Conservation (phyloP, 257 asterid genomes). For the Solanum pennellii region DNA sequence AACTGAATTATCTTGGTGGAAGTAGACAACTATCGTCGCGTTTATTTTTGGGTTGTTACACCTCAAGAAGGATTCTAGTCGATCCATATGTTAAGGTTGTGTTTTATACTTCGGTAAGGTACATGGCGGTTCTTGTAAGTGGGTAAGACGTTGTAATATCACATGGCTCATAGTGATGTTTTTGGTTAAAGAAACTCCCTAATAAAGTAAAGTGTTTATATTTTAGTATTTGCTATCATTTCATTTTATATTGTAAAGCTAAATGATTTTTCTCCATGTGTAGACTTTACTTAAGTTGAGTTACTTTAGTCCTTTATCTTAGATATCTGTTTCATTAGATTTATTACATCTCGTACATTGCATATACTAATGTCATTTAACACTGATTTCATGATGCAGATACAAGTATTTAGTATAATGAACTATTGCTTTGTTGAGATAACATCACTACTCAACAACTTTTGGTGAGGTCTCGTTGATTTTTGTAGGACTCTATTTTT, state of each 20-base stretch:
- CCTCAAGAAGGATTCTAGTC: not conserved
- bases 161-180: not conserved
- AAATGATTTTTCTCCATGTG: not conserved
- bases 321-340: too few species aligned
- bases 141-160: not conserved
- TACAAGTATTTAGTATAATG: not conserved
- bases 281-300: not conserved
- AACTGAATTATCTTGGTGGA: not conserved
- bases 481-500: not conserved
- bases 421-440: not conserved
- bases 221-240: not conserved
- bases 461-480: not conserved
- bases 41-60: not conserved
- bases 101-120: not conserved
- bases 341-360: not conserved
- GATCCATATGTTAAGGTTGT: not conserved
- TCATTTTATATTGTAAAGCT: not conserved
- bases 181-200: not conserved
- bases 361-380: not conserved
- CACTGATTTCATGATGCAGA: too few species aligned
- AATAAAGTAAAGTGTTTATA: too few species aligned
- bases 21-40: not conserved
- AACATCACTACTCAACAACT: not conserved
- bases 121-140: not conserved
- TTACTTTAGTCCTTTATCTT: not conserved